Evolutionary conservation across 345 rosid species (phyloP).

Genomic region (Populus pruinosa): DNA sequence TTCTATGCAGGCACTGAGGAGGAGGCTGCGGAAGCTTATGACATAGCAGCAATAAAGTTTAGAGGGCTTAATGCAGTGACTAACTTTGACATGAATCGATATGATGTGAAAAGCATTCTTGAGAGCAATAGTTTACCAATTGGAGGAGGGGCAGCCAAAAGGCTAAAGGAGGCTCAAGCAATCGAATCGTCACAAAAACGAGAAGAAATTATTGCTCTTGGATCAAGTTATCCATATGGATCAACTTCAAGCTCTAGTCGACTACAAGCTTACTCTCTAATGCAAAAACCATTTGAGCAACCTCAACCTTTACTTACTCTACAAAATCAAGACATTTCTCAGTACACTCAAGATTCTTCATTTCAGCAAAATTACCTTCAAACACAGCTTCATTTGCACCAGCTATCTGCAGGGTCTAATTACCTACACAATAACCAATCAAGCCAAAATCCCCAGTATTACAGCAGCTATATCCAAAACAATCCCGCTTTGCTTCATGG

Average conservation of each 20-base stretch:
- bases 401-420: slow-evolving; percentile 40
- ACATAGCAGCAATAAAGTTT: slow-evolving; percentile 95
- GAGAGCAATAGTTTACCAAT: slow-evolving; percentile 93
- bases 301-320: slow-evolving; percentile 62
- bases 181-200: slow-evolving; percentile 76
- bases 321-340: slow-evolving; percentile 71
- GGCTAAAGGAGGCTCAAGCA: slow-evolving; percentile 98
- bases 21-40: slow-evolving; percentile 99
- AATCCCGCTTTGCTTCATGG: slow-evolving; percentile 74
- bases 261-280: slow-evolving; percentile 56
- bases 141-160: slow-evolving; percentile 95
- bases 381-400: slow-evolving; percentile 76
- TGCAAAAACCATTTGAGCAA: slow-evolving; percentile 53
- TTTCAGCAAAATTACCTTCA: slow-evolving; percentile 66
- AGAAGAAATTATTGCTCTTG: slow-evolving; percentile 82
- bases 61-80: slow-evolving; percentile 91
- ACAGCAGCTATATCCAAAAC: slow-evolving; percentile 62
- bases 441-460: slow-evolving; percentile 50
- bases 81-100: slow-evolving; percentile 92
- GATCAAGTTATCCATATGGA: slow-evolving; percentile 64
- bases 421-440: slow-evolving; percentile 37
- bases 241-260: slow-evolving; percentile 35
- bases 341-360: slow-evolving; percentile 52
- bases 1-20: slow-evolving; percentile 72
- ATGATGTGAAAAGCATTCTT: slow-evolving; percentile 91